phyloP scores from a whole-genome alignment of 768 basidiomycete species.

The Boletus fagicola region DNA sequence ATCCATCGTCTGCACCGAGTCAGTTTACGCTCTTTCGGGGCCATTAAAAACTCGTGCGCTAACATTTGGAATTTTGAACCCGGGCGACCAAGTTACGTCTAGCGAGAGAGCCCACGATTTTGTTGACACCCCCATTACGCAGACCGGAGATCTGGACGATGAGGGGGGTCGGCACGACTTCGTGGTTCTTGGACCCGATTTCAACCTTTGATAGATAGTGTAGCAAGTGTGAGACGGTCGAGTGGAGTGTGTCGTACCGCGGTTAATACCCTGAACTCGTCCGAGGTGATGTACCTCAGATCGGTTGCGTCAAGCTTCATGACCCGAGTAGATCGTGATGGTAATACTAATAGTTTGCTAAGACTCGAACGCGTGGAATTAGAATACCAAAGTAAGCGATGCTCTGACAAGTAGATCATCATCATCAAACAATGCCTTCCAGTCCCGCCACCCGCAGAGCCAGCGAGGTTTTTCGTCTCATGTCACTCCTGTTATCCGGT shows the following conservation, averaged over 20 bases:
- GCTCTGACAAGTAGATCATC: neutral
- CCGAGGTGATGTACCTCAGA: conserved; percentile 85
- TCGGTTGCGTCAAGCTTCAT: conserved; percentile 97
- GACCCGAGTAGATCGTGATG: neutral
- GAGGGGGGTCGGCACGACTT: conserved; percentile 85
- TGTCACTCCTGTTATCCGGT: neutral
- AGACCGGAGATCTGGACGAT: conserved; percentile 94
- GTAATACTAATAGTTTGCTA: neutral
- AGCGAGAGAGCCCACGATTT: conserved; percentile 83
- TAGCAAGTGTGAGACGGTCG: conserved; percentile 5
- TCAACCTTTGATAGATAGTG: conserved; percentile 65
- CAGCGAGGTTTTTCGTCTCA: conserved; percentile 33
- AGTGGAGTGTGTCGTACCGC: conserved; percentile 50
- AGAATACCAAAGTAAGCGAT: conserved; percentile 4
- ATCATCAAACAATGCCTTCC: conserved; percentile 13
- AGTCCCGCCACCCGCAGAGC: conserved; percentile 28
- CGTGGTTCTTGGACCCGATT: conserved; percentile 98
- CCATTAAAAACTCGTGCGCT: conserved; percentile 9
- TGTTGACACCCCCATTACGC: conserved; percentile 90
- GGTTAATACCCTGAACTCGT: conserved; percentile 96
- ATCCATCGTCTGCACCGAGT: conserved; percentile 79
- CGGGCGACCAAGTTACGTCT: conserved; percentile 88
- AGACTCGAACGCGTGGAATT: neutral
- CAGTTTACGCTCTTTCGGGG: neutral
- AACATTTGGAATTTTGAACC: conserved; percentile 93